These are phyloP conservation scores for Stramenopiles sp. DNA, from an alignment of 352 stramenopile species.

Conservation along the genomic window DNA sequence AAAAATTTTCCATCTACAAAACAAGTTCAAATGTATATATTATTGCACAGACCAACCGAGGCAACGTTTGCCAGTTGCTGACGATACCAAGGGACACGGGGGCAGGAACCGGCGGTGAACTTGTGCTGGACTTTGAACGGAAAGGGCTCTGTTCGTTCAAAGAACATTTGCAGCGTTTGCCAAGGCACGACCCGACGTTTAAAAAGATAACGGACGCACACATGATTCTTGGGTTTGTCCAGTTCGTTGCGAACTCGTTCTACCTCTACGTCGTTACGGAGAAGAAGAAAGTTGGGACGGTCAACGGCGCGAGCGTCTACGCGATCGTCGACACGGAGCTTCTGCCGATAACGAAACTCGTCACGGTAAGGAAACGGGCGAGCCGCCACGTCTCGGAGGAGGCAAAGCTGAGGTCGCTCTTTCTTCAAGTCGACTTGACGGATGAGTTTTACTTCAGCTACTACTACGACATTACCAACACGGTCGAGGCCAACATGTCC, in stretches of 20 bases:
- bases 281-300: conserved; percentile 79
- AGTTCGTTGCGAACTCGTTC: conserved; percentile 91
- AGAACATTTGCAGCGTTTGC: too few relatives aligned
- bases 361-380: conserved; percentile 14
- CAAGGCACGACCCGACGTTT: too few relatives aligned
- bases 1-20: too few relatives aligned
- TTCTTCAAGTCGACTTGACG: conserved; percentile 93
- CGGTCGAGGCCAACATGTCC: conserved; percentile 88
- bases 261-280: conserved; percentile 96
- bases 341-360: conserved; percentile 44
- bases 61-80: too few relatives aligned
- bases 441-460: conserved; percentile 99
- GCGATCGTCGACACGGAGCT: conserved; percentile 80
- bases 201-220: conserved; percentile 74
- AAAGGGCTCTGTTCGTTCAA: too few relatives aligned
- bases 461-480: conserved; percentile 91
- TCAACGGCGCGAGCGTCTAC: conserved; percentile 70
- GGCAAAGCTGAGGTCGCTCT: conserved; percentile 72
- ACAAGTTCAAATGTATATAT: too few relatives aligned
- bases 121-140: too few relatives aligned
- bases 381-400: background rate
- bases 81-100: too few relatives aligned
- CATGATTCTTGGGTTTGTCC: conserved; percentile 89
- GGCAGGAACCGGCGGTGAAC: too few relatives aligned
- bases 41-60: too few relatives aligned